Percentiles rank a stretch among this genome's conserved stretches.
These are phyloP conservation scores for Salvia rosmarinus DNA, from an alignment of 257 asterid species.

Conservation along the genomic window DNA sequence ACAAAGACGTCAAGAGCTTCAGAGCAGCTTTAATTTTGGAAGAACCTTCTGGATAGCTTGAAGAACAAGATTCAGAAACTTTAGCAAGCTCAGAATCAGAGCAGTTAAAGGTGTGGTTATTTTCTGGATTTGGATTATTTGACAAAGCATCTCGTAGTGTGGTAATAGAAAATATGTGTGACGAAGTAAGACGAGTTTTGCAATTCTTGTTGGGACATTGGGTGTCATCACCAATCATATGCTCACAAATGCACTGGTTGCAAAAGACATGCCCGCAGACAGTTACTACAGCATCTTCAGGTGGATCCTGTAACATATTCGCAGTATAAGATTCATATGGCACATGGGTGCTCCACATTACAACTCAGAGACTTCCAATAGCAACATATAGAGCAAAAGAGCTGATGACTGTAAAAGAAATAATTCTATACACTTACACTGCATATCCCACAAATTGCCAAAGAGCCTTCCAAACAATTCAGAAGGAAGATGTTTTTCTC, in stretches of 20 bases:
- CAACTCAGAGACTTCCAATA: conserved; percentile 7
- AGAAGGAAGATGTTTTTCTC: conserved; percentile 68
- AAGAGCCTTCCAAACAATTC: conserved; percentile 81
- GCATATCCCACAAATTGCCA: conserved; percentile 92
- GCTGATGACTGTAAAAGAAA: background rate
- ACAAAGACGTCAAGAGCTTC: conserved; percentile 60
- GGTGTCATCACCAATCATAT: conserved; percentile 71
- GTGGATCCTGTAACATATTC: conserved; percentile 75
- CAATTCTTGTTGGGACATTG: conserved; percentile 81
- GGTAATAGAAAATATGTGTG: conserved; percentile 59
- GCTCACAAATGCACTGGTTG: conserved; percentile 92
- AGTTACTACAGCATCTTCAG: conserved; percentile 95
- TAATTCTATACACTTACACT: conserved; percentile 57
- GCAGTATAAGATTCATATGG: conserved; percentile 22
- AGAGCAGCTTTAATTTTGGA: conserved; percentile 91
- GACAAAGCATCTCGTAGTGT: conserved; percentile 58
- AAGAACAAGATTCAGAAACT: conserved; percentile 43
- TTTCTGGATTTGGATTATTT: conserved; percentile 42
- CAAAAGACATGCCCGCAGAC: conserved; percentile 92
- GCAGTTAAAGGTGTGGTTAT: conserved; percentile 38
- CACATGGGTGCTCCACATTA: background rate
- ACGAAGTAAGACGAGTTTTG: conserved; percentile 55
- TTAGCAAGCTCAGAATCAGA: conserved; percentile 43
- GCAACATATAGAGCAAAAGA: background rate
- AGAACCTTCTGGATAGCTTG: conserved; percentile 60